Base-by-base conservation (phyloP, 2,329 filamentous ascomycete genomes). In the Beauveria scarabaeidicola region DNA sequence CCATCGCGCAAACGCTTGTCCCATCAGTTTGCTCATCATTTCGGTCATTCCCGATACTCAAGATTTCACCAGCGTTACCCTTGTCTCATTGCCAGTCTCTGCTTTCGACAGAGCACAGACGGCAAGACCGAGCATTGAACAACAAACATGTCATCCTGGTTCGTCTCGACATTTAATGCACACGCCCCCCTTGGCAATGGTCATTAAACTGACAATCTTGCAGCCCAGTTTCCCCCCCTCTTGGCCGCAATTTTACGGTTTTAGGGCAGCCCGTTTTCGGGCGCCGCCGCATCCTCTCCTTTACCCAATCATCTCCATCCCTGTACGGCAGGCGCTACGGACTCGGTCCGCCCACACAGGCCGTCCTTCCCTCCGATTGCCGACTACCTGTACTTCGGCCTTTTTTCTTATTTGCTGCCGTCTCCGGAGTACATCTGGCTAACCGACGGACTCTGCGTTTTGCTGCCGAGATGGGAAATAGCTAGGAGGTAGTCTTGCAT, bases 181-280 rank as follows among this genome's bases (percentile, higher is more conserved):
- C 3, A 25, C 53, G 15, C 53, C 32, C 27, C 43, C 29, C 15
- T 38, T 41, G 29, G 19, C 29, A 13, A 15, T n/a, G 17, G 13
- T 10, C 43, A 58, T 51, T 21, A 19, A 50, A 41, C 32, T 57
- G 44, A 57, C 29, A 29, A 9, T 48, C 29, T 32, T 40, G 10
- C 46, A 38, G 54, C 43, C n/a, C 21, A 32, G 9, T 48, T 11
- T 32, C 17, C 10, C 15, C 8, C 17, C 40, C 27, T 50, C 48
- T 44, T 40, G 50, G 50, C 29, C 50, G 58, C 50, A 59, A 53
- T 59, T 41, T 59, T 47, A 59, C 57, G 41, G 17, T 36, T 38
- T n/a, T 29, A 27, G 25, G 41, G 32, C 47, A 50, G 17, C 38
- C 32, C 11, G 4, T 38, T 21, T 21, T 57, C 17, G 15, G 21